These are phyloP conservation scores for Microdochium nivale DNA, from an alignment of 2,329 filamentous ascomycete species.

Conservation along the genomic window DNA sequence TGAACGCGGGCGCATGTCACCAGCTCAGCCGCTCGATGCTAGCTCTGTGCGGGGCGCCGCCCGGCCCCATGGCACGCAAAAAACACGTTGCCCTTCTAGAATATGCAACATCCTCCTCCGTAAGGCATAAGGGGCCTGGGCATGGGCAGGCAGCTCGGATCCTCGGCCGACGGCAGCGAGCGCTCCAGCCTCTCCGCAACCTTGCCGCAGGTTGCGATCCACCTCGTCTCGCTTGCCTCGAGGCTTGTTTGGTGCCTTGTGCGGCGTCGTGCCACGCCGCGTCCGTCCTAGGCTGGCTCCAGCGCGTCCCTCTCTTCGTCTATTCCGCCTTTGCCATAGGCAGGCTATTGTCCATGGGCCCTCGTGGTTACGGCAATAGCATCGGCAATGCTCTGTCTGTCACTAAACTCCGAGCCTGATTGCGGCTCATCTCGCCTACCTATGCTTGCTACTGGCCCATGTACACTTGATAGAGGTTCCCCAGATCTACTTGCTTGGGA, in stretches of 20 bases:
- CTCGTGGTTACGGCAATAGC: too few species aligned
- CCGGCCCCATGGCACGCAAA: not conserved
- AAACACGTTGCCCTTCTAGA: not conserved
- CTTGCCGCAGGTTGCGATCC: too few species aligned
- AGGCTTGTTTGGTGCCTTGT: not conserved
- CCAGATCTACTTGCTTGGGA: too few species aligned
- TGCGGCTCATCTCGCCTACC: too few species aligned
- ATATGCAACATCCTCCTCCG: not conserved
- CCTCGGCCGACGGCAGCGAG: too few species aligned
- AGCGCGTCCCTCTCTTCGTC: not conserved
- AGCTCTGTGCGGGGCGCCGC: not conserved
- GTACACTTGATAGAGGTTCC: too few species aligned
- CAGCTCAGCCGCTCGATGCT: not conserved
- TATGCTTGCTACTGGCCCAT: too few species aligned
- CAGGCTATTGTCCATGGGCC: not conserved
- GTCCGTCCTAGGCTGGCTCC: not conserved
- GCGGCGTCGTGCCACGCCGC: not conserved
- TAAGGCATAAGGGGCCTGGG: too few species aligned
- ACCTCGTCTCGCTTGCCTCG: not conserved
- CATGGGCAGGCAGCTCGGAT: too few species aligned
- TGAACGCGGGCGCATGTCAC: not conserved
- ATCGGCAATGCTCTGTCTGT: too few species aligned
- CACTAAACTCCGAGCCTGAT: too few species aligned
- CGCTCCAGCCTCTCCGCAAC: too few species aligned
- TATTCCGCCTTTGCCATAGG: not conserved